Evolutionary conservation across 83 land plant species (phyloP), one percentile per base, ranked within the genome.

Genomic region (Thuja plicata): DNA sequence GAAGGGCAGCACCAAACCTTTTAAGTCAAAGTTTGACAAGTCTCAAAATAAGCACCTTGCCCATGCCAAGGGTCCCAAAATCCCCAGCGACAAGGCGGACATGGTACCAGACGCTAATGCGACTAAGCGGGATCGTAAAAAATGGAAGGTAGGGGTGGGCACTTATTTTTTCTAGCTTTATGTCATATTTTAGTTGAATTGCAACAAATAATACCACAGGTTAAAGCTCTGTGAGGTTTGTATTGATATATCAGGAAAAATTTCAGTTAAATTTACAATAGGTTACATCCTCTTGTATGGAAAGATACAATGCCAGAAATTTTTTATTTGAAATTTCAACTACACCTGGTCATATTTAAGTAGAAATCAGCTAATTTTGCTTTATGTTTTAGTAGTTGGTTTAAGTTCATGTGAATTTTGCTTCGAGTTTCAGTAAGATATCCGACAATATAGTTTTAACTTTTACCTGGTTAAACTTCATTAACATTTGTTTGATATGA

Each of bases 81-180:
- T 8, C 77, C 13, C 32, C 9, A 32, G n/a, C 35, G 77, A n/a
- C 77, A 32, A 73, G n/a, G 37, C 37, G 37, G 15, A 13, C 3
- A n/a, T 7, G 84, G 50, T 15, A 43, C 84, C 27, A 45, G 15
- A 85, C 19, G 17, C 66, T 34, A 85, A 85, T 46, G 66, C 30
- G 2, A 35, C 66, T 52, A 85, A 85, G 50, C 66, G 32, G 40
- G 87, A 85, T 55, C 87, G 50, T 13, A 24, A 35, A 35, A 52
- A 85, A 32, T 85, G 60, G 87, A 85, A 85, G 87, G 87, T 85
- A 32, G 40, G 87, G 12, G 38, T 55, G 27, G 19, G 11, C 46
- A 46, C 7, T 60, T 19, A 5, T 5, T 19, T 60, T 27, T 60
- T 60, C 27, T 60, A 3, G n/a, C 27, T 3, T 48, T 32, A 24